Conservation (phyloP, 257 asterid genomes). For the Rauvolfia tetraphylla region DNA sequence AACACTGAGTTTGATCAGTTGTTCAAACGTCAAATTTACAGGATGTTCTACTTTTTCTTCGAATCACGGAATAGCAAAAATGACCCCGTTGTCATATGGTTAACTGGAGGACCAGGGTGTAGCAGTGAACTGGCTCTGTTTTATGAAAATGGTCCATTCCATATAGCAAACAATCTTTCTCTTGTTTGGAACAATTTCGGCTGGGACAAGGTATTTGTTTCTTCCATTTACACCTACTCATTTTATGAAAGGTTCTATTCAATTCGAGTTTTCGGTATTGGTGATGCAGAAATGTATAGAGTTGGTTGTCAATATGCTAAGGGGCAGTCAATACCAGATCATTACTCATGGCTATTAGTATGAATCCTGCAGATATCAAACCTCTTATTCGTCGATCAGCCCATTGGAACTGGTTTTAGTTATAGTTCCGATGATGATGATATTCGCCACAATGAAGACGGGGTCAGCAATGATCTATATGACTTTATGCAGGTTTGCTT, state of each 20-base stretch:
- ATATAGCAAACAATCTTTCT: constrained; percentile 1
- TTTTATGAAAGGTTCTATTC: background rate
- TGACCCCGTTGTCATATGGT: constrained; percentile 10
- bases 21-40: background rate
- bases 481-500: constrained; percentile 51
- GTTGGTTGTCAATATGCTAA: background rate
- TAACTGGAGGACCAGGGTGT: constrained; percentile 16
- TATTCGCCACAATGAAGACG: constrained; percentile 44
- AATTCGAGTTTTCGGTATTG: background rate
- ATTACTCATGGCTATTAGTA: background rate
- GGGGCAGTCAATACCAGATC: background rate
- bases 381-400: constrained; percentile 54
- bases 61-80: constrained; percentile 10
- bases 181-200: constrained; percentile 11
- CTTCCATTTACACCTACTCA: background rate
- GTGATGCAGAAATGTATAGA: no score
- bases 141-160: constrained; percentile 10
- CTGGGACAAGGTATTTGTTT: background rate
- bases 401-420: constrained; percentile 68
- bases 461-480: constrained; percentile 53
- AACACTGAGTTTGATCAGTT: background rate
- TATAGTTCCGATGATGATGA: constrained; percentile 39
- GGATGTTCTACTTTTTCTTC: constrained; percentile 8
- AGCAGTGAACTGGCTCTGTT: constrained; percentile 12
- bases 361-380: constrained; percentile 31